Percentiles rank a stretch among this genome's conserved stretches.
These are phyloP conservation scores for Penicillium decumbens DNA, from an alignment of 2,329 filamentous ascomycete genomes.

Conservation along the genomic window DNA sequence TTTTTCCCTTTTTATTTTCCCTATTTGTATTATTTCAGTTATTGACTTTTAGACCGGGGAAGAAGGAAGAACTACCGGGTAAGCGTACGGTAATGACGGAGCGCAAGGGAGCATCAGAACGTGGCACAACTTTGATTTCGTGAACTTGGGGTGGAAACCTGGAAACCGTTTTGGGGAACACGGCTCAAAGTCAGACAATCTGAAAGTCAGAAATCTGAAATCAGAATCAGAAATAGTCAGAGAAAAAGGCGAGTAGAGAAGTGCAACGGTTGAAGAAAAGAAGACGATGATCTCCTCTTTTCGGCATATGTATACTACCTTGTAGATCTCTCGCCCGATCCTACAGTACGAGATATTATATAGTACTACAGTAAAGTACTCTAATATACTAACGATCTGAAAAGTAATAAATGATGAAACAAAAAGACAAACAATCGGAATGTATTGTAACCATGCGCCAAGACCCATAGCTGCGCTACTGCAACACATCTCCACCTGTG, in stretches of 20 bases:
- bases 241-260: not conserved
- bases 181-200: not conserved
- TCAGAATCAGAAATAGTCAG: no score
- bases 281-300: not conserved
- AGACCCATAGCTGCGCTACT: conserved; percentile 24
- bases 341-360: not conserved
- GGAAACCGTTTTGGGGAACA: not conserved
- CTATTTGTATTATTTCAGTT: not conserved
- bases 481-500: conserved; percentile 16
- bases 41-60: conserved; percentile 4
- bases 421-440: not conserved
- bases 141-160: not conserved
- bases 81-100: conserved; percentile 1
- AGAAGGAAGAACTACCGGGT: not conserved
- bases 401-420: not conserved
- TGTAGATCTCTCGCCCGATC: not conserved
- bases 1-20: not conserved
- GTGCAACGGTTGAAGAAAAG: not conserved
- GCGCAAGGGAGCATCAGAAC: conserved; percentile 13
- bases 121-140: conserved; percentile 6
- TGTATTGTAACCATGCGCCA: conserved; percentile 17
- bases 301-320: not conserved
- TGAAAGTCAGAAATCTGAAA: no score
- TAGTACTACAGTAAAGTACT: not conserved
- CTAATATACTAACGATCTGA: not conserved